Conservation (phyloP, 768 basidiomycete genomes). For the Sarcodon aspratus region DNA sequence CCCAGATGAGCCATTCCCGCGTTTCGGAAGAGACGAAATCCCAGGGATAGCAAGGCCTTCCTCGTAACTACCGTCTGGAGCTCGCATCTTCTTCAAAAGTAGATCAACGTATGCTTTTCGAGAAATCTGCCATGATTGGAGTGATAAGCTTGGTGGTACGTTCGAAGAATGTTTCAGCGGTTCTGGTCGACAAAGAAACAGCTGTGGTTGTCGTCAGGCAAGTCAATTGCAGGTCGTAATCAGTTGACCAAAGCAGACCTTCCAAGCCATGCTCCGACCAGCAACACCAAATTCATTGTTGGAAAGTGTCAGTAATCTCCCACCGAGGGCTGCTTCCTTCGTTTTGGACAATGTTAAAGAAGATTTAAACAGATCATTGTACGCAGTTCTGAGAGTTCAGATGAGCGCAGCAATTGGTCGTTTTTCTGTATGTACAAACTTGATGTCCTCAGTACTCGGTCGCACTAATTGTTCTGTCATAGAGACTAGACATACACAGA, state of each 20-base stretch:
- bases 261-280: conserved; percentile 82
- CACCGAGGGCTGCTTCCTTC: conserved; percentile 53
- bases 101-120: conserved; percentile 48
- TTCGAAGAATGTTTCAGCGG: conserved; percentile 46
- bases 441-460: conserved; percentile 19
- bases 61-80: conserved; percentile 81
- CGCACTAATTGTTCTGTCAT: conserved; percentile 13
- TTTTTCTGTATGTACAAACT: conserved; percentile 20
- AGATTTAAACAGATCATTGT: conserved; percentile 37
- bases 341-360: conserved; percentile 48
- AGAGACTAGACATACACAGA: not conserved
- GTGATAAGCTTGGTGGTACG: conserved; percentile 13
- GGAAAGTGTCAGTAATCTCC: conserved; percentile 38
- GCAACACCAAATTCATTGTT: conserved; percentile 35
- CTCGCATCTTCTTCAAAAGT: conserved; percentile 59
- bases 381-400: conserved; percentile 22
- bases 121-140: conserved; percentile 27
- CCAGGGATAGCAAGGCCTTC: conserved; percentile 52
- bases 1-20: conserved; percentile 11
- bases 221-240: not conserved
- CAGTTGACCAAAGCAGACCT: conserved; percentile 32
- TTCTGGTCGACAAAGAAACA: conserved; percentile 58
- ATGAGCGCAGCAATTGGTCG: conserved; percentile 8
- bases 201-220: conserved; percentile 22
- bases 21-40: conserved; percentile 21